These are phyloP conservation scores for Apiospora aurea DNA, from an alignment of 2,329 filamentous ascomycete genomes.

Conservation along the genomic window DNA sequence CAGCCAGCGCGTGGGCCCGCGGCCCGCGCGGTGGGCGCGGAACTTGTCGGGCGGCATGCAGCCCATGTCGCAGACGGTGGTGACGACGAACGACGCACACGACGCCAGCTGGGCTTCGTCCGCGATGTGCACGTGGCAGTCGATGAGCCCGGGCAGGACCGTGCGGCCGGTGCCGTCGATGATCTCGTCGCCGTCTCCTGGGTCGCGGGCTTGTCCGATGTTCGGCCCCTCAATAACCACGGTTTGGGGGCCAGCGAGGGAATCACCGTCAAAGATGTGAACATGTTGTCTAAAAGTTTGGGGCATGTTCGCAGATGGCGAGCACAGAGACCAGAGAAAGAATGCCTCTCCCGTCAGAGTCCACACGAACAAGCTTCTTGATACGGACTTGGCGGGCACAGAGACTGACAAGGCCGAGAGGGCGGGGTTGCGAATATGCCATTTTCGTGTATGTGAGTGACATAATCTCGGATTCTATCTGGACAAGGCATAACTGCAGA, in stretches of 20 bases:
- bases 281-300: background rate
- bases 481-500: too few relatives aligned
- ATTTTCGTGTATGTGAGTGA: too few relatives aligned
- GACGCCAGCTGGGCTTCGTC: constrained; percentile 31
- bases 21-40: constrained; percentile 25
- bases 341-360: too few relatives aligned
- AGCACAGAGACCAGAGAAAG: too few relatives aligned
- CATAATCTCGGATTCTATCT: too few relatives aligned
- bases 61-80: constrained; percentile 18
- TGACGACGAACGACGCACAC: background rate
- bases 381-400: too few relatives aligned
- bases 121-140: constrained; percentile 36
- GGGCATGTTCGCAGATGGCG: too few relatives aligned
- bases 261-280: background rate
- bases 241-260: background rate
- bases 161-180: constrained; percentile 36
- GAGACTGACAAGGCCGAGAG: too few relatives aligned
- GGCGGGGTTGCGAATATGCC: too few relatives aligned
- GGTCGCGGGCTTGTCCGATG: background rate
- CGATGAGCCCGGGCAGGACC: constrained; percentile 36
- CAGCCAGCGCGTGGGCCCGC: constrained; percentile 32
- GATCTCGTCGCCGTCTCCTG: background rate
- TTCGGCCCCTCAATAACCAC: background rate
- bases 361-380: too few relatives aligned
- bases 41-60: constrained; percentile 30